Evolutionary conservation across 2,329 filamentous ascomycete genomes (phyloP).

Genomic region (Trichophyton equinum): DNA sequence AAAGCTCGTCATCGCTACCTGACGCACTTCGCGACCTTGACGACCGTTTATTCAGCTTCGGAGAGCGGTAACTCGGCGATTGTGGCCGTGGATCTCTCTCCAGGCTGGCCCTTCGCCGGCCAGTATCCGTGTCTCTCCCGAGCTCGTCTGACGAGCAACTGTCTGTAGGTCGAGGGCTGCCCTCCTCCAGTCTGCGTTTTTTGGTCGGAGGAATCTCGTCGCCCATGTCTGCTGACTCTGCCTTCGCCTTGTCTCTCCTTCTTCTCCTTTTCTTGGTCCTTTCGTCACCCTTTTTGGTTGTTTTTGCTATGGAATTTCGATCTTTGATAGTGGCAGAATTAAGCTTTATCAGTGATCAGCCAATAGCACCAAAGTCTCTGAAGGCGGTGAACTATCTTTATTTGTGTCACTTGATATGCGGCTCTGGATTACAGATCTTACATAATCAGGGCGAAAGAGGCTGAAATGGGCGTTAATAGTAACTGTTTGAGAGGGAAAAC

Average conservation of each 20-base stretch:
- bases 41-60: conserved; percentile 5
- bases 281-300: not conserved
- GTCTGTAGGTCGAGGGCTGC: conserved; percentile 17
- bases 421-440: not conserved
- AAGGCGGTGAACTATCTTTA: not conserved
- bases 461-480: not conserved
- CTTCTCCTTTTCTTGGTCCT: not conserved
- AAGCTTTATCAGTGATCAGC: not conserved
- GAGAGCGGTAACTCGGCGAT: conserved; percentile 6
- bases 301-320: not conserved
- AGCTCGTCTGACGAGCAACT: conserved; percentile 29
- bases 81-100: conserved; percentile 9
- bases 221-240: not conserved
- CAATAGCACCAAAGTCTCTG: conserved; percentile 9
- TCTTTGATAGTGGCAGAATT: not conserved
- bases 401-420: not conserved
- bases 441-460: not conserved
- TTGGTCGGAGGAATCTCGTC: conserved; percentile 18
- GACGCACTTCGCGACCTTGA: conserved; percentile 18
- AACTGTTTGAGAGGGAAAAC: not conserved
- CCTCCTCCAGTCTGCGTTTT: conserved; percentile 23
- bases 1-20: conserved; percentile 36
- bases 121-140: conserved; percentile 24
- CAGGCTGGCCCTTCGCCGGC: conserved; percentile 28
- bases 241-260: not conserved